Base-by-base conservation (phyloP, 176 grass and related monocot species). In the Tillandsia fasciculata region DNA sequence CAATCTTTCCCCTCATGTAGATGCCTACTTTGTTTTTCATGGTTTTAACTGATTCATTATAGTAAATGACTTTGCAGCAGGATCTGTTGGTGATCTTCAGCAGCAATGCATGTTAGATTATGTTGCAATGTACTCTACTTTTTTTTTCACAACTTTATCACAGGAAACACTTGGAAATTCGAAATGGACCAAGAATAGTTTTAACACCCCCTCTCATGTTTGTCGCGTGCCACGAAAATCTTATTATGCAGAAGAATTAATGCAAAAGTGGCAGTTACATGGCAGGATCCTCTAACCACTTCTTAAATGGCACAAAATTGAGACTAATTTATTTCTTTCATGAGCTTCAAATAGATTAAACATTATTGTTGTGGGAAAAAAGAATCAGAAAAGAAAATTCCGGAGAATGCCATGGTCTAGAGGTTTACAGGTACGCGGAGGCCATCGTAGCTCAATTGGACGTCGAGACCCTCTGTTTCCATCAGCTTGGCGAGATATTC, bases 361-460 rank as follows among this genome's bases (percentile, higher is more conserved):
- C 56, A 18, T 22, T 61, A 23, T 61, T 61, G 56, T 23, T 15
- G 17, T 18, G 56, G 17, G 18, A 61, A 61, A 23, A 61, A 23
- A 61, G n/a, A 61, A 61, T 61, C n/a, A 8, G 15, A 0, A 18
- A 9, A 9, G 22, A 10, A 61, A 61, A 20, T 20, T 18, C 8
- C 8, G 9, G 56, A 23, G 10, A 61, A 61, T 22, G 56, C 10
- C 5, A 10, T 61, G 9, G 56, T 78, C 61, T 90, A 87, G 77
- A 92, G 86, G 82, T 77, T 90, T 84, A 97, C 74, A 74, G 84
- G 94, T 78, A 90, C 65, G 49, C 77, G 83, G 50, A 97, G 84
- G 76, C 86, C 94, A 50, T 97, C 89, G 51, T 97, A 90, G 75
- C 94, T 97, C 61, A 97, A 79, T 75, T 97, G 89, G 78, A 90